A percentile compares a stretch with the other conserved stretches of the same genome.
phyloP scores from a whole-genome alignment of 768 basidiomycete species.

The Ramaria sp. region DNA sequence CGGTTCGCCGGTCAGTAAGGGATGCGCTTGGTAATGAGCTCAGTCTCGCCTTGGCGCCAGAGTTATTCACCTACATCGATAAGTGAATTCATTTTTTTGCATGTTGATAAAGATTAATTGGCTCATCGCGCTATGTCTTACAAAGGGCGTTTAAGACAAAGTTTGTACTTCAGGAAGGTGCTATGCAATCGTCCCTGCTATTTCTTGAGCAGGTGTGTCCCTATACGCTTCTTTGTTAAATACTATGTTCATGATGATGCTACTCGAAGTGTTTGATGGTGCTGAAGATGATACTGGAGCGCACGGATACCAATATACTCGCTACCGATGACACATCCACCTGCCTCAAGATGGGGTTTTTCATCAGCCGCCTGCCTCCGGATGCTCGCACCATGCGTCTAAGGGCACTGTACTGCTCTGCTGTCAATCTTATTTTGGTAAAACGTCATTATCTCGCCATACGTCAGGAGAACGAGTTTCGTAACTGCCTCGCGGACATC shows the following conservation, averaged over 20 bases:
- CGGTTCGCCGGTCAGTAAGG: conserved; percentile 64
- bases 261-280: conserved; percentile 56
- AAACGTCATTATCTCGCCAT: conserved; percentile 50
- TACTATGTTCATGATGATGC: not conserved
- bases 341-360: conserved; percentile 41
- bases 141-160: not conserved
- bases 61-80: conserved; percentile 60
- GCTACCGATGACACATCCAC: conserved; percentile 10
- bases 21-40: conserved; percentile 77
- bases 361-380: conserved; percentile 53
- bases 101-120: no score
- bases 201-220: conserved; percentile 63
- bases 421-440: conserved; percentile 59
- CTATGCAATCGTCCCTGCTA: not conserved
- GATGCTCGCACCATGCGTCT: conserved; percentile 32
- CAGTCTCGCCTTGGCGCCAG: conserved; percentile 54
- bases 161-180: not conserved
- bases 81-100: conserved; percentile 37
- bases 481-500: conserved; percentile 64
- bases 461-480: conserved; percentile 55
- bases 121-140: no score
- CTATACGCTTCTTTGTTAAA: not conserved
- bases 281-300: conserved; percentile 70
- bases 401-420: conserved; percentile 62
- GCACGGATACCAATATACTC: conserved; percentile 23